Base-by-base conservation (phyloP, 2,329 filamentous ascomycete genomes). In the Aspergillus sp. region DNA sequence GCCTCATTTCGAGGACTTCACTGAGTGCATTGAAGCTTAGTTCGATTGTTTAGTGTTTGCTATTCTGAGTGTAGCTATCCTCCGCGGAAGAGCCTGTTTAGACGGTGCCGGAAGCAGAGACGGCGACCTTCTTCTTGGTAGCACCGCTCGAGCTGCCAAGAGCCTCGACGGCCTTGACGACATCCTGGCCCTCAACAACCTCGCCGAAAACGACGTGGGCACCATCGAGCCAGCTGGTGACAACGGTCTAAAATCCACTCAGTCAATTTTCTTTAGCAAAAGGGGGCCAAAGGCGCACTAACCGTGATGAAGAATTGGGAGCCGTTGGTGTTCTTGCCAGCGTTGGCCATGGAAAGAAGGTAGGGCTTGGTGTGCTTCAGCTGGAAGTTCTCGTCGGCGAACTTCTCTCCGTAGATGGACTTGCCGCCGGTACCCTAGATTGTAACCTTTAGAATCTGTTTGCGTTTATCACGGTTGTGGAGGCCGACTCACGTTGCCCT, bases 321-420 rank as follows among this genome's bases (percentile, higher is more conserved):
- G 72, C 86, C 86, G 78, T 89, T 89, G 77, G 93, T 98, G 89
- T 98, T 96, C 73, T 89, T 89, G 68, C 92, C 92, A 69, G 92
- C 90, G 80, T 96, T 96, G 77, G 91, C 91, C 91, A 96, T 96
- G 79, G 91, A 96, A 67, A 96, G 84, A 69, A 93, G 84, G 82
- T 88, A 90, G 62, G 89, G 88, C 70, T 82, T 80, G 76, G 77
- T 78, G 86, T 96, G 91, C 82, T 86, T 87, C 67, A 83, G 74
- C 61, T 78, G 73, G 84, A 96, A 96, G 88, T 96, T 96, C 88
- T 96, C 91, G 75, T 96, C 91, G 70, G 86, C 80, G 75, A 96
- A 96, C 84, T 93, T 95, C 80, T 96, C 90, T 70, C 92, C 91
- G 79, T 96, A 96, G 85, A 96, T 96, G 77, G 90, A 96, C 81